Evolutionary conservation across 306 rosid genomes (phyloP).

Genomic region (Dalbergia cochinchinensis): DNA sequence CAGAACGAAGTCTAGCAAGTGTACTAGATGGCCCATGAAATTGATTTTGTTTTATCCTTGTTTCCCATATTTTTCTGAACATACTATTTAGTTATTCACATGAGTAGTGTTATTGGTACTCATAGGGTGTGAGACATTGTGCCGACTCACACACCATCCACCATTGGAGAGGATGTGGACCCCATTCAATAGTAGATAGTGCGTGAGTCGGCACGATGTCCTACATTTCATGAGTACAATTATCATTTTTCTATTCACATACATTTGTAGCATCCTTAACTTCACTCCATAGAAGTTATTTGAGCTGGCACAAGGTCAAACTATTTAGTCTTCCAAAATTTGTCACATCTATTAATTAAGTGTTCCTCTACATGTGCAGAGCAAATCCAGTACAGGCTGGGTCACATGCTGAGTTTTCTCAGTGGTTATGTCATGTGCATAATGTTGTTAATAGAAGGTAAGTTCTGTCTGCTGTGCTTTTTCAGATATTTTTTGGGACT

Average conservation of each 20-base stretch:
- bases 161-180: too few species aligned
- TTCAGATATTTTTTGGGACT: not conserved
- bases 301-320: constrained; percentile 18
- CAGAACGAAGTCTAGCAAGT: constrained; percentile 8
- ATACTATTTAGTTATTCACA: not conserved
- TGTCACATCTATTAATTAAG: constrained; percentile 3
- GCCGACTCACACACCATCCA: too few species aligned
- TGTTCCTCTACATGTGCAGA: constrained; percentile 57
- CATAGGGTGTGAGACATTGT: too few species aligned
- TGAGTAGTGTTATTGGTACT: too few species aligned
- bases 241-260: too few species aligned
- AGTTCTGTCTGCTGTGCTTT: constrained; percentile 11
- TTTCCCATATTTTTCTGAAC: not conserved
- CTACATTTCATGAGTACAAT: too few species aligned
- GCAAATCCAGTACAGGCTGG: constrained; percentile 85
- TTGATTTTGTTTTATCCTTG: not conserved
- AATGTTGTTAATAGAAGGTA: constrained; percentile 90
- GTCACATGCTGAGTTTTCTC: constrained; percentile 80
- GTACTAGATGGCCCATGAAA: not conserved
- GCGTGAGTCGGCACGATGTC: too few species aligned
- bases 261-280: not conserved
- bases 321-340: not conserved
- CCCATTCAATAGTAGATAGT: too few species aligned
- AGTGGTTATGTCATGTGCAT: constrained; percentile 86
- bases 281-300: not conserved